Percentiles rank a stretch among this genome's conserved stretches.
Conservation (phyloP, 2,329 filamentous ascomycete genomes). For the Phaeosphaeriaceae sp. region DNA sequence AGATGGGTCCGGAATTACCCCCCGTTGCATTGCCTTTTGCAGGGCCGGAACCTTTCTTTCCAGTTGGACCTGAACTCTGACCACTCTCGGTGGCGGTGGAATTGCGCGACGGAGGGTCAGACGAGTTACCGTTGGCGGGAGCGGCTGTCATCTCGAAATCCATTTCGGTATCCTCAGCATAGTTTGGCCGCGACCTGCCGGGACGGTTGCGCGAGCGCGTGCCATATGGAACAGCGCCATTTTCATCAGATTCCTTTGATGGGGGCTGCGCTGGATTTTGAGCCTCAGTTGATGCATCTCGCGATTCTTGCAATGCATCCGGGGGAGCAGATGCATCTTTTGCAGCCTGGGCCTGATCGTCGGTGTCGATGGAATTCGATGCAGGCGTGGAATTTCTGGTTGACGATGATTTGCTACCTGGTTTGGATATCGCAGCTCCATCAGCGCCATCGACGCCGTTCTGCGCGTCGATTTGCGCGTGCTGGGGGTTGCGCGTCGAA, state of each 20-base stretch:
- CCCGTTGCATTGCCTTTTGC: conserved; percentile 50
- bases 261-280: conserved; percentile 40
- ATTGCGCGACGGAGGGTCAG: conserved; percentile 46
- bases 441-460: conserved; percentile 30
- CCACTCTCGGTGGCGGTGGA: conserved; percentile 42
- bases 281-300: conserved; percentile 34
- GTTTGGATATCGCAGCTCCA: conserved; percentile 37
- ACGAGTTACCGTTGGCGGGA: conserved; percentile 64
- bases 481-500: conserved; percentile 36
- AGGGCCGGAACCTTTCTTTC: conserved; percentile 49
- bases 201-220: conserved; percentile 92
- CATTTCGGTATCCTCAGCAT: conserved; percentile 92
- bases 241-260: conserved; percentile 42
- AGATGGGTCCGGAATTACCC: conserved; percentile 43
- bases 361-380: conserved; percentile 31
- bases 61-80: conserved; percentile 40
- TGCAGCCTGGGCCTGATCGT: conserved; percentile 28
- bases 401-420: conserved; percentile 44
- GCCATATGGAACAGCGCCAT: conserved; percentile 74
- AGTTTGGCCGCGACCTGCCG: conserved; percentile 83
- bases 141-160: conserved; percentile 77
- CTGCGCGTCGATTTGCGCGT: conserved; percentile 40
- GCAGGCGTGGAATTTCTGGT: conserved; percentile 44
- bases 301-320: conserved; percentile 38
- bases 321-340: conserved; percentile 35